phyloP scores from a whole-genome alignment of 306 rosid genomes.

The Vigna reflexopilosa region DNA sequence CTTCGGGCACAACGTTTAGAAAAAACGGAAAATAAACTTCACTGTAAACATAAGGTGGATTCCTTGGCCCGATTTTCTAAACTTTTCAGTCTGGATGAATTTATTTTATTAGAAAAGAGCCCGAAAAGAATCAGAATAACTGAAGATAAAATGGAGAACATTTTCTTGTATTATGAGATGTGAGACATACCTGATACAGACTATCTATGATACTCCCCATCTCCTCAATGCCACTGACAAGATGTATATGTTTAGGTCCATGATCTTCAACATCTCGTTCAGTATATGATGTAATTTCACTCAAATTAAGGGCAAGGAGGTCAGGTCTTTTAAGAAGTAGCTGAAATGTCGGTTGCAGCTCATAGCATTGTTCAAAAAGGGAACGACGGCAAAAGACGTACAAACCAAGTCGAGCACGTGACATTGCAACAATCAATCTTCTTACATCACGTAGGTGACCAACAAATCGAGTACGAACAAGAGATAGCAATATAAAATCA shows the following conservation, averaged over 20 bases:
- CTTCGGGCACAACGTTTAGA: not conserved
- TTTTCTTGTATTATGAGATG: not conserved
- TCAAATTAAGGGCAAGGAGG: conserved; percentile 73
- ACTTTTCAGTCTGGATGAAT: not conserved
- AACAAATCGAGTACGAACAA: conserved; percentile 91
- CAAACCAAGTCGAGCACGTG: conserved; percentile 96
- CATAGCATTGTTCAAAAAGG: conserved; percentile 94
- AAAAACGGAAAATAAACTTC: not conserved
- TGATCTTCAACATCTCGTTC: conserved; percentile 73
- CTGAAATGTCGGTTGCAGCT: conserved; percentile 95
- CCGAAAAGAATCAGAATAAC: not conserved
- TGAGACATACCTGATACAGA: conserved; percentile 71
- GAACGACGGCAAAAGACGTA: conserved; percentile 95
- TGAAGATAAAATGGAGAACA: not conserved
- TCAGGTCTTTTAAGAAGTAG: conserved; percentile 94
- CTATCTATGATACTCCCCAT: conserved; percentile 70
- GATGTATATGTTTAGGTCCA: conserved; percentile 67
- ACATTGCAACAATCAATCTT: conserved; percentile 98
- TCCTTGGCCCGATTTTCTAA: too few relatives aligned
- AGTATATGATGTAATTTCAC: conserved; percentile 68
- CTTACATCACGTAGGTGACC: conserved; percentile 99
- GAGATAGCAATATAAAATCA: conserved; percentile 91
- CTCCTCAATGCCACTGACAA: conserved; percentile 86
- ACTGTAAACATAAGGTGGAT: too few relatives aligned
- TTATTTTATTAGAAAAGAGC: not conserved